phyloP scores from a whole-genome alignment of 176 grass and related monocot species.

The Elaeis guineensis region DNA sequence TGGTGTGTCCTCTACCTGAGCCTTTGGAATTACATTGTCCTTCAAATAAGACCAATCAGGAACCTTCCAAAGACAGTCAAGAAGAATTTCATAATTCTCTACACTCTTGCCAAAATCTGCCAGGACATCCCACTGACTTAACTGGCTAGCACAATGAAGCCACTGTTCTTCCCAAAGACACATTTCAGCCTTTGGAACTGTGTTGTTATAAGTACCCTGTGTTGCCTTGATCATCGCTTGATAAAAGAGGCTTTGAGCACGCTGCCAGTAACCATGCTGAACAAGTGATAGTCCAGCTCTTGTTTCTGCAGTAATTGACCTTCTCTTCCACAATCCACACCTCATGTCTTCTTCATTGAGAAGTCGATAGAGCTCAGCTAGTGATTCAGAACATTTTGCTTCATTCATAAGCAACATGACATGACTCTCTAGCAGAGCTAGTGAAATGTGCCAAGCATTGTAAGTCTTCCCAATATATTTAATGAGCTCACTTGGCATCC shows the following conservation, averaged over 20 bases:
- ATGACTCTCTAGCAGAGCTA: constrained; percentile 87
- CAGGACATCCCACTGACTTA: constrained; percentile 96
- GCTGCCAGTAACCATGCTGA: constrained; percentile 96
- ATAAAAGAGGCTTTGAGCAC: constrained; percentile 90
- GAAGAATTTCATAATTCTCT: constrained; percentile 94
- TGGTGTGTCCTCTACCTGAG: constrained; percentile 87
- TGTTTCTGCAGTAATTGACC: constrained; percentile 96
- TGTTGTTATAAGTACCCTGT: constrained; percentile 98
- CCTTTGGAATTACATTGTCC: constrained; percentile 78
- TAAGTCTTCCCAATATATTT: constrained; percentile 99
- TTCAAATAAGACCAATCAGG: constrained; percentile 98
- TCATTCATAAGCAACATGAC: constrained; percentile 85
- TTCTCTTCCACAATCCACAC: constrained; percentile 95
- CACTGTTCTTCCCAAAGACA: constrained; percentile 99
- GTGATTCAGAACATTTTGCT: constrained; percentile 76
- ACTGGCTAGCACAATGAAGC: constrained; percentile 79
- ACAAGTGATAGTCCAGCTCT: constrained; percentile 89
- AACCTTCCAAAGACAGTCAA: constrained; percentile 91
- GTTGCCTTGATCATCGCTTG: constrained; percentile 99
- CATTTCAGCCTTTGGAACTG: constrained; percentile 94
- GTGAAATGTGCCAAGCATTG: constrained; percentile 87
- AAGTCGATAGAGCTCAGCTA: constrained; percentile 89
- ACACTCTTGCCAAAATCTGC: constrained; percentile 96
- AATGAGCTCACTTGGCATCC: constrained; percentile 97
- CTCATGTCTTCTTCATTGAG: constrained; percentile 99